Evolutionary conservation across 352 stramenopile species (phyloP).

Genomic region (Globisporangium recalcitrans): DNA sequence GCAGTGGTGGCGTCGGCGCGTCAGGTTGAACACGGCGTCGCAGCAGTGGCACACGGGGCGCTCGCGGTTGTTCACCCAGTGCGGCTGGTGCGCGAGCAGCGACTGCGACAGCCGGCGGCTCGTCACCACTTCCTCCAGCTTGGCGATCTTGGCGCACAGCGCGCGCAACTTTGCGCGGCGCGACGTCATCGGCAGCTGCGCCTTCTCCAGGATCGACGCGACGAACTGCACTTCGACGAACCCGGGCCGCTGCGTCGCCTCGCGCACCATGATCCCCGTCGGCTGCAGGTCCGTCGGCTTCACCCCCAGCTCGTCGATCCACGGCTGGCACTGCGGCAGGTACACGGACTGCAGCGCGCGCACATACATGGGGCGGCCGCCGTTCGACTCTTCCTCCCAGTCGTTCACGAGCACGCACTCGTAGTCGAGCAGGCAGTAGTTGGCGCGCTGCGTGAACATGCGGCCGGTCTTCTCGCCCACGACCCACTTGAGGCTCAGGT

Average conservation of each 20-base stretch:
- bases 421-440: conserved; percentile 73
- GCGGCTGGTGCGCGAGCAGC: conserved; percentile 52
- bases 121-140: conserved; percentile 66
- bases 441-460: conserved; percentile 62
- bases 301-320: conserved; percentile 51
- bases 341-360: conserved; percentile 65
- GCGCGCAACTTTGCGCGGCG: conserved; percentile 55
- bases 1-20: conserved; percentile 70
- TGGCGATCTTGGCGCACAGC: conserved; percentile 46
- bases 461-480: conserved; percentile 55
- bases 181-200: conserved; percentile 45
- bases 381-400: conserved; percentile 47
- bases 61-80: conserved; percentile 67
- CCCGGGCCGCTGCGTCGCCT: conserved; percentile 34
- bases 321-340: conserved; percentile 51
- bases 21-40: conserved; percentile 62
- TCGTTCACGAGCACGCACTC: conserved; percentile 72
- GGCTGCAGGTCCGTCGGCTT: conserved; percentile 54
- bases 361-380: conserved; percentile 57
- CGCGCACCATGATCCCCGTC: conserved; percentile 71
- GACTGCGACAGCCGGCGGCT: conserved; percentile 65
- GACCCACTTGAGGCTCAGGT: conserved; percentile 68
- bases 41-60: conserved; percentile 55
- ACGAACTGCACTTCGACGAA: conserved; percentile 77
- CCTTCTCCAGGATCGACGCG: conserved; percentile 66